Evolutionary conservation across 352 stramenopile genomes (phyloP).

Genomic region (Phytopythium cucurbitacearum): DNA sequence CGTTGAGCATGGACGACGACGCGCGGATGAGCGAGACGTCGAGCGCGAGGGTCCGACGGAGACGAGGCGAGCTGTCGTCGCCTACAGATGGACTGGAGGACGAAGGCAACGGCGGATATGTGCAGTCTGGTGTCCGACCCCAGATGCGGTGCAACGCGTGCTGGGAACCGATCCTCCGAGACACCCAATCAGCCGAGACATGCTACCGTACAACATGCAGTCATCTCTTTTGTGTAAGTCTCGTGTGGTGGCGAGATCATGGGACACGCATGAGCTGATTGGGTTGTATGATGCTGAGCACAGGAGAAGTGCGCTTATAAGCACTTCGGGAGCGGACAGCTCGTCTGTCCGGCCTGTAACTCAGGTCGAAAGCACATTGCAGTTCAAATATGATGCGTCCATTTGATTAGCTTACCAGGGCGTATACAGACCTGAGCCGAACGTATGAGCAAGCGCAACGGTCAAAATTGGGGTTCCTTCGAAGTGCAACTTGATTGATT

Average conservation of each 20-base stretch:
- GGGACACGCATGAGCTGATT: background rate
- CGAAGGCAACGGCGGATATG: conserved; percentile 11
- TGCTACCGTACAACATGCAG: conserved; percentile 77
- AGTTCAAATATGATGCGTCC: background rate
- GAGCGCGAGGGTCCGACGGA: conserved; percentile 41
- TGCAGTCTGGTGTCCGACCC: conserved; percentile 33
- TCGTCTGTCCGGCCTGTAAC: conserved; percentile 57
- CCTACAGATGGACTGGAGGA: conserved; percentile 52
- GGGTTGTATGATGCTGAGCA: background rate
- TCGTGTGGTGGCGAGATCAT: background rate
- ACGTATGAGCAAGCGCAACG: conserved; percentile 19
- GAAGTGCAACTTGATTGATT: background rate
- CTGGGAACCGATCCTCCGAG: conserved; percentile 64
- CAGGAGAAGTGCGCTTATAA: conserved; percentile 87
- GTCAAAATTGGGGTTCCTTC: background rate
- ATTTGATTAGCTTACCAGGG: no score
- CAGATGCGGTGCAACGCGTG: conserved; percentile 74
- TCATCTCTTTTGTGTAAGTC: conserved; percentile 62
- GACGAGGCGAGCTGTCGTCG: conserved; percentile 20
- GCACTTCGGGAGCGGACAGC: conserved; percentile 57
- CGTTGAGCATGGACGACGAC: conserved; percentile 46
- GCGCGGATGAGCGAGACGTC: conserved; percentile 73
- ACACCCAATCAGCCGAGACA: conserved; percentile 61
- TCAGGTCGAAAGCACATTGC: background rate
- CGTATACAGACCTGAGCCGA: conserved; percentile 40